These are phyloP conservation scores for Pholiota adiposa DNA, from an alignment of 1,284 basidiomycete species.

Conservation along the genomic window DNA sequence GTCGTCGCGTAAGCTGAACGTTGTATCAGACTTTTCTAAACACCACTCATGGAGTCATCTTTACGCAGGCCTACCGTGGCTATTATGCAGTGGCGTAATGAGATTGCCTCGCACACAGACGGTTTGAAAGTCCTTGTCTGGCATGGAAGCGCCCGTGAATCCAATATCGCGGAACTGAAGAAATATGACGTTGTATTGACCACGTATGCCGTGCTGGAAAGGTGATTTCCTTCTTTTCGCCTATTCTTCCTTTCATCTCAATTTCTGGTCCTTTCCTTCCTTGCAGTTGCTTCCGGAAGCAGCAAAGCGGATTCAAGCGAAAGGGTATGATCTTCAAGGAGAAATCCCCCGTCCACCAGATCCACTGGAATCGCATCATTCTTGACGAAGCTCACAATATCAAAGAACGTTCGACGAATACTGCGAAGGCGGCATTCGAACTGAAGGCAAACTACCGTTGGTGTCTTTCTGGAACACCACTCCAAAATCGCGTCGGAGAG, in stretches of 20 bases:
- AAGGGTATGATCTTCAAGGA: slow-evolving; percentile 89
- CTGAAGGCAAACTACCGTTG: slow-evolving; percentile 84
- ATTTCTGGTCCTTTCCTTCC: slow-evolving; percentile 2
- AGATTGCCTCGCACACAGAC: slow-evolving; percentile 84
- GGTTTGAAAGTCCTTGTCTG: slow-evolving; percentile 86
- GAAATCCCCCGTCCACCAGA: slow-evolving; percentile 82
- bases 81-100: slow-evolving; percentile 98
- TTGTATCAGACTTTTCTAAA: not conserved
- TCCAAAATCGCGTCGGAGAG: slow-evolving; percentile 97
- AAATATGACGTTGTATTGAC: slow-evolving; percentile 89
- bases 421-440: slow-evolving; percentile 95
- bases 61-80: slow-evolving; percentile 85
- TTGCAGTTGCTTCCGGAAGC: slow-evolving; percentile 85
- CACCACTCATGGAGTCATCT: not conserved
- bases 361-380: slow-evolving; percentile 86
- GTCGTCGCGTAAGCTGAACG: slow-evolving; percentile 78
- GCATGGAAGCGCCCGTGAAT: slow-evolving; percentile 82
- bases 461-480: slow-evolving; percentile 98
- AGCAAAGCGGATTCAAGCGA: slow-evolving; percentile 90
- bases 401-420: slow-evolving; percentile 94
- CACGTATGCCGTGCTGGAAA: slow-evolving; percentile 87
- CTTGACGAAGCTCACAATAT: slow-evolving; percentile 99
- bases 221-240: slow-evolving; percentile 27
- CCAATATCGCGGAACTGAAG: slow-evolving; percentile 68
- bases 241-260: not conserved